Percentiles rank a stretch among this genome's conserved stretches.
Conservation (phyloP, 768 basidiomycete species). For the Leccinum obscurum region DNA sequence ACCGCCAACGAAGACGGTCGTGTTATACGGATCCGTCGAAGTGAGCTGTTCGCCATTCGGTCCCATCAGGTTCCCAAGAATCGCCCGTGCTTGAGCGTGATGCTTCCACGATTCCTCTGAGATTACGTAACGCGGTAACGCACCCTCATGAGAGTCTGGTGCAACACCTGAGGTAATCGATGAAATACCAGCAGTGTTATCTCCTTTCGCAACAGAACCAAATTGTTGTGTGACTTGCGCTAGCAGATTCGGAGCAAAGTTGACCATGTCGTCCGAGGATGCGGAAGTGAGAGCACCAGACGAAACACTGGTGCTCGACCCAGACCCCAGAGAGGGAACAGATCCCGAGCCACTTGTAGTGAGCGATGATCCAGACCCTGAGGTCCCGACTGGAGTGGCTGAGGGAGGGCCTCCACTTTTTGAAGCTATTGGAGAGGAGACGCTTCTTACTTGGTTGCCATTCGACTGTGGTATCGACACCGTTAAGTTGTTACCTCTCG, state of each 20-base stretch:
- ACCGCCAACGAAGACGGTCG: conserved; percentile 93
- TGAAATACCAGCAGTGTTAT: conserved; percentile 26
- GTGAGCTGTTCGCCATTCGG: conserved; percentile 86
- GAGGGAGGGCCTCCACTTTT: conserved; percentile 25
- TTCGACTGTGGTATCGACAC: conserved; percentile 51
- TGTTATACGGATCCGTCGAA: conserved; percentile 93
- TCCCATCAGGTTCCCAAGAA: conserved; percentile 80
- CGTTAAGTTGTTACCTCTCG: conserved; percentile 42
- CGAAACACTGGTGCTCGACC: conserved; percentile 44
- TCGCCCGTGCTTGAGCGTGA: conserved; percentile 79
- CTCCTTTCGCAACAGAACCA: conserved; percentile 35
- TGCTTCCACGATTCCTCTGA: conserved; percentile 84
- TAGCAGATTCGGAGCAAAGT: conserved; percentile 45
- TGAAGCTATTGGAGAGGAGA: conserved; percentile 66
- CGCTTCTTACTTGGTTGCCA: conserved; percentile 55
- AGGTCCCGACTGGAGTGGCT: conserved; percentile 37
- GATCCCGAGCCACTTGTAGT: conserved; percentile 49
- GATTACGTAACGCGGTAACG: conserved; percentile 54
- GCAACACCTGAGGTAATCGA: conserved; percentile 37
- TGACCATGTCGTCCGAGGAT: conserved; percentile 55
- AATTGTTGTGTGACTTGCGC: conserved; percentile 53
- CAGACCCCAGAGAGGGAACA: conserved; percentile 51
- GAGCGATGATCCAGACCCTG: conserved; percentile 49
- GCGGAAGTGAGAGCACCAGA: conserved; percentile 51
- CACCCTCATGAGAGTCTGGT: conserved; percentile 44